These are phyloP conservation scores for Tuber melanosporum DNA, from an alignment of 495 filamentous ascomycete species.

Conservation along the genomic window DNA sequence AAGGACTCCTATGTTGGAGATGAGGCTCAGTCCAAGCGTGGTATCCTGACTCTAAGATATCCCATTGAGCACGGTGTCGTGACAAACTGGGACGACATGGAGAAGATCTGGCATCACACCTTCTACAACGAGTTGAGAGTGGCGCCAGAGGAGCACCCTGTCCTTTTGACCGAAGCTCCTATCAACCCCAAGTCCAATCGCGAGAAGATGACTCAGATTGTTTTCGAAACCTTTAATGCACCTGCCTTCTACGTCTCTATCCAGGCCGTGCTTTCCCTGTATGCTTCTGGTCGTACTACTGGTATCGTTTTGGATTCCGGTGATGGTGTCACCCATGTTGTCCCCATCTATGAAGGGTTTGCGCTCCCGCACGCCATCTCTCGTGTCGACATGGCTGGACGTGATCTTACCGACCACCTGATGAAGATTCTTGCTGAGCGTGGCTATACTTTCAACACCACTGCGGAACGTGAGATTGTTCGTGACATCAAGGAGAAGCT, in stretches of 20 bases:
- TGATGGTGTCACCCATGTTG: conserved; percentile 94
- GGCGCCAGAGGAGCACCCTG: conserved; percentile 96
- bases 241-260: conserved; percentile 95
- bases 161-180: conserved; percentile 92
- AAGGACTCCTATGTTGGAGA: conserved; percentile 99
- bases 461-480: conserved; percentile 96
- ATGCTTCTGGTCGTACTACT: conserved; percentile 92
- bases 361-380: conserved; percentile 91
- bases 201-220: conserved; percentile 92
- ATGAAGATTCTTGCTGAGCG: conserved; percentile 86
- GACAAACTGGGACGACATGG: conserved; percentile 99
- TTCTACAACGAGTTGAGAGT: conserved; percentile 90
- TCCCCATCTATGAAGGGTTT: conserved; percentile 97
- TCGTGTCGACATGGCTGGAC: conserved; percentile 93
- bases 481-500: conserved; percentile 93
- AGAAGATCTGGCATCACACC: conserved; percentile 92
- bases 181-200: conserved; percentile 94
- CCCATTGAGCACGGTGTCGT: conserved; percentile 97
- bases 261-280: conserved; percentile 92
- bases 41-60: conserved; percentile 88
- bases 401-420: conserved; percentile 94
- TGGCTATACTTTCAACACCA: conserved; percentile 92
- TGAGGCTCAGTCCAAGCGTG: conserved; percentile 84
- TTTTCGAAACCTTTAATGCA: conserved; percentile 99
- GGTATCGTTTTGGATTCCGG: conserved; percentile 93